Base-by-base conservation (phyloP, 2,329 filamentous ascomycete genomes). In the Paraphaeosphaeria sporulosa region DNA sequence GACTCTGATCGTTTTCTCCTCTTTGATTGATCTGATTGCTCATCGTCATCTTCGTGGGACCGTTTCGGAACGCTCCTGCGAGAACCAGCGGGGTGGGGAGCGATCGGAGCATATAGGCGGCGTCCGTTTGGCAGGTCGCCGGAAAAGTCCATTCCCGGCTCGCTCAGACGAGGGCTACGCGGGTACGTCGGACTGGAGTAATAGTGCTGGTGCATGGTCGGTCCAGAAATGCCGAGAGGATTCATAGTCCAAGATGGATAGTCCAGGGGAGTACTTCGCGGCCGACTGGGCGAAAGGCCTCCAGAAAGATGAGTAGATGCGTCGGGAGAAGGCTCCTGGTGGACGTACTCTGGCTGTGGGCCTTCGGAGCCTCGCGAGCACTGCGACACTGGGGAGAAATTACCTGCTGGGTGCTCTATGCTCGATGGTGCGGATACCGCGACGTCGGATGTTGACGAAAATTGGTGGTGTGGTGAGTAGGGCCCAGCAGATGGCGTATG, bases 71-170 rank as follows among this genome's bases (percentile, higher is more conserved):
- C 64, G 51, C 71, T 71, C 7, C 72, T 69, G n/a, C 72, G 68
- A 30, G 71, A 68, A 5, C 66, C 73, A 13, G 72, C 63, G 23
- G 81, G 80, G 46, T 80, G 78, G 30, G 81, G 81, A 7, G 80
- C 80, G 46, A 83, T 80, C 27, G 73, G 76, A 27, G 80, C 72
- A 62, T 81, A 82, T 47, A 77, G 69, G 50, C 78, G 74, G 58
- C 78, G 75, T 12, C 80, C 76, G 58, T 80, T 78, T 7, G 80
- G 78, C 52, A 77, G 64, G 44, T 77, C 70, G 59, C 58, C 62
- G 10, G 64, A 49, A 23, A 65, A 64, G 43, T 74, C 73, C 64
- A 71, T 71, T 57, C 66, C 70, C 19, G 70, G 59, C 65, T 78
- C 64, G 69, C 75, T 73, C 67, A 77, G 32, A 13, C 68, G 73